Percentiles rank a stretch among this genome's conserved stretches.
These are phyloP conservation scores for Apostasia shenzhenica DNA, from an alignment of 106 monocot genomes.

Conservation along the genomic window DNA sequence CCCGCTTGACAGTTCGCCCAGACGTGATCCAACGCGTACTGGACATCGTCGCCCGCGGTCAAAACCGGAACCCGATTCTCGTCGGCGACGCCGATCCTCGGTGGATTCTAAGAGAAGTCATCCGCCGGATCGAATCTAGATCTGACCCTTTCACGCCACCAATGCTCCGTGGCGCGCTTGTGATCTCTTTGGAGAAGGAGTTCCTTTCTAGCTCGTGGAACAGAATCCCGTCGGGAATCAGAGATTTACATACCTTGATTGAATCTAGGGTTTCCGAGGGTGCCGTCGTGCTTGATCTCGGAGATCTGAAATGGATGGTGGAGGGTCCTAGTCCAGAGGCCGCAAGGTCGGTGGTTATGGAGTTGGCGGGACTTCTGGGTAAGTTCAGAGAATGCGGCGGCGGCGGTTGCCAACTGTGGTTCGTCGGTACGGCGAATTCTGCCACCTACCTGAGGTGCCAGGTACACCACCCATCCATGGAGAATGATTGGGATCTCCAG, in stretches of 20 bases:
- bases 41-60: slow-evolving; percentile 30
- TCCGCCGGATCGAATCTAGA: slow-evolving; percentile 23
- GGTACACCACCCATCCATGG: slow-evolving; percentile 69
- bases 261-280: slow-evolving; percentile 12
- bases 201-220: slow-evolving; percentile 3
- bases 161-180: background rate
- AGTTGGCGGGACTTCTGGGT: slow-evolving; percentile 36
- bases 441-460: slow-evolving; percentile 83
- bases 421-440: slow-evolving; percentile 58
- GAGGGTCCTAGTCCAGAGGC: slow-evolving; percentile 17
- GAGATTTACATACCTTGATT: slow-evolving; percentile 18
- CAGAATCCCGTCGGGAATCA: slow-evolving; percentile 20
- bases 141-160: background rate
- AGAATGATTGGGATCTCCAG: slow-evolving; percentile 75
- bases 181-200: slow-evolving; percentile 35
- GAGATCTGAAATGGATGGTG: slow-evolving; percentile 78
- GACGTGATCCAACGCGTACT: slow-evolving; percentile 9
- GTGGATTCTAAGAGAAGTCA: slow-evolving; percentile 27
- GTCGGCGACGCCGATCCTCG: slow-evolving; percentile 51
- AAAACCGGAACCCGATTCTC: slow-evolving; percentile 59
- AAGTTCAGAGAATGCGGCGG: slow-evolving; percentile 11
- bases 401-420: slow-evolving; percentile 31
- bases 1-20: background rate
- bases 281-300: slow-evolving; percentile 47
- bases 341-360: slow-evolving; percentile 29